Evolutionary conservation across 225 moss, liverwort and hornwort species (phyloP).

Genomic region (Climacium dendroides): DNA sequence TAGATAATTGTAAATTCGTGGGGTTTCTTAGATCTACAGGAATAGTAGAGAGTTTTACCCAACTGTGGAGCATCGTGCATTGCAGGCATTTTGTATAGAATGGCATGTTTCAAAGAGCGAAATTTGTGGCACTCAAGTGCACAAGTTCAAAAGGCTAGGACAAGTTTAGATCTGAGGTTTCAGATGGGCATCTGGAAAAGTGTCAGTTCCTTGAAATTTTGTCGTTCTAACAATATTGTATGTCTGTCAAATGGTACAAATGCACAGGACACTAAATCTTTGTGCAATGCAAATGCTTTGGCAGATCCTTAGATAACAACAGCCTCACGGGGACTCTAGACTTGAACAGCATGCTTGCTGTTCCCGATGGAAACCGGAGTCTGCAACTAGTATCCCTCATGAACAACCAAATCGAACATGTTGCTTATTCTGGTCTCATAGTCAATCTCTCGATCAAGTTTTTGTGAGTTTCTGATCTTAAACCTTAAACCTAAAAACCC

Average conservation of each 20-base stretch:
- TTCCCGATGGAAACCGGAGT: neutral
- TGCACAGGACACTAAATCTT: neutral
- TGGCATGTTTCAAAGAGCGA: neutral
- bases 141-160: neutral
- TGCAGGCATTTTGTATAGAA: neutral
- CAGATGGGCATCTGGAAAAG: neutral
- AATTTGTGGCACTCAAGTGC: neutral
- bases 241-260: neutral
- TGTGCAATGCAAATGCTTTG: neutral
- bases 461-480: neutral
- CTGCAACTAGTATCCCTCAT: neutral
- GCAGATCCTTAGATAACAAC: slow-evolving; percentile 7
- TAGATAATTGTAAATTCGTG: too few relatives aligned
- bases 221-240: too few relatives aligned
- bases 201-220: neutral
- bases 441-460: neutral
- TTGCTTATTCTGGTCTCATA: neutral
- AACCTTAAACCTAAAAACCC: too few relatives aligned
- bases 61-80: neutral
- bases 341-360: neutral
- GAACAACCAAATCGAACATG: neutral
- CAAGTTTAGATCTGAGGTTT: neutral
- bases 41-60: neutral
- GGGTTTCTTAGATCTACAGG: too few relatives aligned
- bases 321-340: slow-evolving; percentile 2